Base-by-base conservation (phyloP, 345 rosid genomes). In the Linum lewisii region DNA sequence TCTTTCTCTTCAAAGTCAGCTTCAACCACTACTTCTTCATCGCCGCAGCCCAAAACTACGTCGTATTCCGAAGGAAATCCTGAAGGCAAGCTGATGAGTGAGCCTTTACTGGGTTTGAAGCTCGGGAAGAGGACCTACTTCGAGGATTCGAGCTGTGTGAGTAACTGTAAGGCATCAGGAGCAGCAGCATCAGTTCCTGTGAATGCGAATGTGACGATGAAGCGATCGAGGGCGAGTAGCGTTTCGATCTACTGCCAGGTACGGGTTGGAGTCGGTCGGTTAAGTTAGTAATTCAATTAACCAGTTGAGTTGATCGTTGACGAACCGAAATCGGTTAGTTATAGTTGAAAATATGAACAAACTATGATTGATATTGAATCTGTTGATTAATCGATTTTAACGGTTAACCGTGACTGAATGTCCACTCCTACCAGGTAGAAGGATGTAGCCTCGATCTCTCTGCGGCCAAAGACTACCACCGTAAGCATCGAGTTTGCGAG, bases 361-460 rank as follows among this genome's bases (percentile, higher is more conserved):
- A n/a, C n/a, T n/a, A n/a, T n/a, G n/a, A n/a, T n/a, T n/a, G n/a
- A n/a, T n/a, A n/a, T n/a, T n/a, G n/a, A n/a, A n/a, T n/a, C n/a
- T n/a, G n/a, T n/a, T n/a, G n/a, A n/a, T n/a, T n/a, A n/a, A n/a
- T n/a, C n/a, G n/a, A n/a, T n/a, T n/a, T n/a, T n/a, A n/a, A n/a
- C n/a, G n/a, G n/a, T n/a, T n/a, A n/a, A n/a, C n/a, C n/a, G n/a
- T n/a, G n/a, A n/a, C n/a, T n/a, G n/a, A n/a, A n/a, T n/a, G n/a
- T n/a, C n/a, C n/a, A n/a, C 7, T 34, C 25, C 32, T 66, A 61
- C 54, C 70, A 71, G 53, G 75, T 54, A 22, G 63, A 65, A 64
- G 71, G 63, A 20, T 71, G 71, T 20, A 32, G 21, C 26, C 22
- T n/a, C 10, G 57, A 66, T 52, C 54, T 62, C 24, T 29, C 24